Evolutionary conservation across 2,329 filamentous ascomycete genomes (phyloP), one percentile per base, ranked within the genome.

Genomic region (Colletotrichum gloeosporioides): DNA sequence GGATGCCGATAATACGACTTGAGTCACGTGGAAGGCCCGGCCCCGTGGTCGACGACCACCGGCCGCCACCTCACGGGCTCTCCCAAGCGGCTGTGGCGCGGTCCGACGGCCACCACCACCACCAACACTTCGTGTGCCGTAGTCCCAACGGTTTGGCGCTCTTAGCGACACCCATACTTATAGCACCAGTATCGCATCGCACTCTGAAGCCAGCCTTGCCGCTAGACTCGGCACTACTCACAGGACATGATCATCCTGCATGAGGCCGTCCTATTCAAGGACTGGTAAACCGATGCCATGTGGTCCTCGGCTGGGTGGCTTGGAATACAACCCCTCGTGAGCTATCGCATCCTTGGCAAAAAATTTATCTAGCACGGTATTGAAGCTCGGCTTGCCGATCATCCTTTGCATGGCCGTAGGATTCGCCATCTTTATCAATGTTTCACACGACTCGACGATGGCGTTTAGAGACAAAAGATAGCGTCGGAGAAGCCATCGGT

Each of bases 21-120:
- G 22, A 34, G 64, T 76, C 74, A 76, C 70, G 70, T 76, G 74
- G 64, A 9, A 13, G 27, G 34, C 29, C 59, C 74, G 59, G 59
- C 59, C 64, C 70, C 57, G 59, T 53, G 70, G 70, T 59, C 73
- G 34, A 63, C 55, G 7, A 73, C 64, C 64, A 31, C 64, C 70
- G 69, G 57, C 73, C 57, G 69, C 73, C 70, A 73, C 64, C 44
- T 53, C 44, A 53, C 44, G 63, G 73, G 31, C 73, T 64, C 32
- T 59, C 59, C 49, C 39, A 68, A 73, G 57, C 73, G 70, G 64
- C 59, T 76, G 64, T 68, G 70, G 73, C 73, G 73, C 73, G 62
- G 55, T 57, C 55, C 70, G 63, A 68, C 70, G 32, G 69, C 10
- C 27, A 32, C 16, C 7, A 39, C 36, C 18, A 34, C 32, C 32